phyloP scores from a whole-genome alignment of 2,329 filamentous ascomycete genomes.

The Claviceps humidiphila region DNA sequence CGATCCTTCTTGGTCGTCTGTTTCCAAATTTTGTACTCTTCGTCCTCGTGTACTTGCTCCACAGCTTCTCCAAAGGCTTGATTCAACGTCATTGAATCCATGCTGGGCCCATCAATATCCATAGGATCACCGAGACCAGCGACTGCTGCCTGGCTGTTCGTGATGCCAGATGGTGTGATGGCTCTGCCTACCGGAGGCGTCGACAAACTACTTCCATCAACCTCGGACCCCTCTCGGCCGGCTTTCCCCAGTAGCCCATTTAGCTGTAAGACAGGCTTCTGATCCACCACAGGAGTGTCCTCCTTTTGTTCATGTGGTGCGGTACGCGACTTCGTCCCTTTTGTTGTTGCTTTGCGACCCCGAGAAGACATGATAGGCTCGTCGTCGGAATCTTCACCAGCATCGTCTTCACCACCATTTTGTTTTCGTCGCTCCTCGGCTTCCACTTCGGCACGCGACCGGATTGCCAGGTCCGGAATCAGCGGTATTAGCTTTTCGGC shows the following conservation, averaged over 20 bases:
- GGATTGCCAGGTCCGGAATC: conserved; percentile 83
- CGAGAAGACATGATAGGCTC: conserved; percentile 97
- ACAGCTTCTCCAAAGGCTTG: conserved; percentile 51
- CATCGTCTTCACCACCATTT: conserved; percentile 71
- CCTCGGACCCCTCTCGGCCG: conserved; percentile 62
- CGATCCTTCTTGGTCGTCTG: conserved; percentile 96
- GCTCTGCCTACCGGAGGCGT: conserved; percentile 69
- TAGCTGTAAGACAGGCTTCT: conserved; percentile 58
- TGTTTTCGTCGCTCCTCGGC: conserved; percentile 75
- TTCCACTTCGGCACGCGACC: conserved; percentile 88
- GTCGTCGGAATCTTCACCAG: conserved; percentile 84
- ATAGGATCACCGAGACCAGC: conserved; percentile 71
- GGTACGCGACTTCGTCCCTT: conserved; percentile 64
- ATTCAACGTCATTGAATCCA: conserved; percentile 50
- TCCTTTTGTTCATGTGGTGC: conserved; percentile 62
- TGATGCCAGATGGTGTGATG: conserved; percentile 54
- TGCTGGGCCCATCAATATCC: conserved; percentile 69
- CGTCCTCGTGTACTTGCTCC: conserved; percentile 74
- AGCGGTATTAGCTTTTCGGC: conserved; percentile 91
- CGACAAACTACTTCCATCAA: conserved; percentile 70
- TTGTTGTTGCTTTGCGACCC: conserved; percentile 70
- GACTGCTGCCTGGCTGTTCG: conserved; percentile 52
- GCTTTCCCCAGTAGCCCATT: conserved; percentile 47
- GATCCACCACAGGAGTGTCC: conserved; percentile 62
- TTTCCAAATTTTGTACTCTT: conserved; percentile 97